Percentiles rank a stretch among this genome's conserved stretches.
Conservation (phyloP, 169 alveolate species). For the Plasmodium gonderi region DNA sequence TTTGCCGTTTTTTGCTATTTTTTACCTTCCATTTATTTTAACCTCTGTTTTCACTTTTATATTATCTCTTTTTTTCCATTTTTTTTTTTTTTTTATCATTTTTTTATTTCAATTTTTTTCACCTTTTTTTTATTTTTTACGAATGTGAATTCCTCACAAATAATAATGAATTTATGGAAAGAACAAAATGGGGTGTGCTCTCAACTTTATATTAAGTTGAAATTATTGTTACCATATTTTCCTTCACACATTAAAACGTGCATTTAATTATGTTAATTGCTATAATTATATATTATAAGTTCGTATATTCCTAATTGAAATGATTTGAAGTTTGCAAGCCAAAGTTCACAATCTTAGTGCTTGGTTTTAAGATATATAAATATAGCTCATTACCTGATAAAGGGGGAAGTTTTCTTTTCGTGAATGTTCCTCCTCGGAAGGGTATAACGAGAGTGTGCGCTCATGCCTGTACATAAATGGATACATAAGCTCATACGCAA, state of each 20-base stretch:
- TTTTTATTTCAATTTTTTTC: background rate
- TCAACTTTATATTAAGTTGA: background rate
- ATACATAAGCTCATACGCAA: background rate
- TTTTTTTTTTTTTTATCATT: background rate
- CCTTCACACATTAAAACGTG: background rate
- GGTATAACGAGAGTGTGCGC: background rate
- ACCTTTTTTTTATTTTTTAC: background rate
- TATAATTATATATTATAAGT: background rate
- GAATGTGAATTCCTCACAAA: background rate
- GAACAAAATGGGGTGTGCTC: background rate
- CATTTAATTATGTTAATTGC: background rate
- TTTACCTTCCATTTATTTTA: background rate
- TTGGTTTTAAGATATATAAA: slow-evolving; percentile 2
- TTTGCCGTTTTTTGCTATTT: background rate
- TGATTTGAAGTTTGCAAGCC: background rate
- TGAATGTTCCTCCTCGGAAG: slow-evolving; percentile 3
- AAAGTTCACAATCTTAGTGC: background rate
- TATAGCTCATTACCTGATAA: background rate
- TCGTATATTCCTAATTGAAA: background rate
- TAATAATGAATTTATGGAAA: background rate
- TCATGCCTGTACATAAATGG: too few relatives aligned
- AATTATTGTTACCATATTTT: background rate
- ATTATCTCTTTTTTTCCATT: background rate
- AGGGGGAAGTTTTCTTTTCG: background rate
- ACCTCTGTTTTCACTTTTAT: background rate